Conservation (phyloP, 371 early-diverging fungal species). For the Haplosporangium sp. region DNA sequence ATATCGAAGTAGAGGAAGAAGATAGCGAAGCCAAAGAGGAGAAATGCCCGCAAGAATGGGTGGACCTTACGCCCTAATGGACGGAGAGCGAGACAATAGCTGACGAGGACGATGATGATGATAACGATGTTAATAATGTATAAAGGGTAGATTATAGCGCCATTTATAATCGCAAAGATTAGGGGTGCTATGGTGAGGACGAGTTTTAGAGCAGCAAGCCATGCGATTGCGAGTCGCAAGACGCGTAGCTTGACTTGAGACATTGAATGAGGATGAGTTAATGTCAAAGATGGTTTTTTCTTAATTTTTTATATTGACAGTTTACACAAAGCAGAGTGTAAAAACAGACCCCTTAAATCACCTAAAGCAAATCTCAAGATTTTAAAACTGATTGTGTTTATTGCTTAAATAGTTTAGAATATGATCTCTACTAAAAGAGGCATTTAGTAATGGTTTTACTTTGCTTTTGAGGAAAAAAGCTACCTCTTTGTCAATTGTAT, state of each 20-base stretch:
- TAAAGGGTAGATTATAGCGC: no score
- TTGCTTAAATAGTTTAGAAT: no score
- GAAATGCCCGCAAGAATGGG: constrained; percentile 3
- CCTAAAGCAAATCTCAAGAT: no score
- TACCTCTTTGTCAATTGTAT: no score
- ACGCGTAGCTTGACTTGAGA: not conserved
- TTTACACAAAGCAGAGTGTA: no score
- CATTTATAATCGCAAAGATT: not conserved
- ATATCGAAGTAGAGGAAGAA: constrained; percentile 10
- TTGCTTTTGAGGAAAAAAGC: no score
- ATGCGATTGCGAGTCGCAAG: not conserved
- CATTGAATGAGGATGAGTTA: not conserved
- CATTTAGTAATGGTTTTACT: no score
- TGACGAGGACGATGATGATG: not conserved
- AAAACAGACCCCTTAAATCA: no score
- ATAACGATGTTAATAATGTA: not conserved
- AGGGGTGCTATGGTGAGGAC: not conserved
- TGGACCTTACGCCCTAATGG: not conserved
- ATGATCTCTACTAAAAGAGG: no score
- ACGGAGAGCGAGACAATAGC: constrained; percentile 4
- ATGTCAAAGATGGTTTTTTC: no score
- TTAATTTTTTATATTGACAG: no score
- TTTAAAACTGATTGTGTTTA: no score
- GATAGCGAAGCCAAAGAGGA: constrained; percentile 4
- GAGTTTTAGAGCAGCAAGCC: not conserved